These are phyloP conservation scores for Aspergillus saccharolyticus DNA, from an alignment of 495 filamentous ascomycete genomes.

Conservation along the genomic window DNA sequence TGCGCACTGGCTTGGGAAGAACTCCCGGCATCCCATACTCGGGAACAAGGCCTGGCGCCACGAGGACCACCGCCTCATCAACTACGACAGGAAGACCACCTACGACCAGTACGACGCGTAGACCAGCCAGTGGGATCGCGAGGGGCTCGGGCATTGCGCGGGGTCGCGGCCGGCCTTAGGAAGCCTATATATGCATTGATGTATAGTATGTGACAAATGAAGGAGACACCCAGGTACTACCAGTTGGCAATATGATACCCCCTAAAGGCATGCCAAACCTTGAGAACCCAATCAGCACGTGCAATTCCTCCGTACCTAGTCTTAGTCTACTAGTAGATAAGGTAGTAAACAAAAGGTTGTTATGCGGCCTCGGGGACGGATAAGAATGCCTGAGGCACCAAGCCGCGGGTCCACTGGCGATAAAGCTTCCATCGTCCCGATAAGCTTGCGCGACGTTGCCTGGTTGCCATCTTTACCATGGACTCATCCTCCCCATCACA, in stretches of 20 bases:
- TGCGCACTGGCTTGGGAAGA: constrained; percentile 45
- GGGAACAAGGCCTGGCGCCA: constrained; percentile 19
- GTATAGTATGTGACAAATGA: constrained; percentile 3
- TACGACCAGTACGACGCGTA: constrained; percentile 38
- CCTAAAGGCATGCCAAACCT: background rate
- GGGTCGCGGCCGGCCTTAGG: constrained; percentile 29
- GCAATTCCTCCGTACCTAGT: background rate
- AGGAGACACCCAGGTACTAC: constrained; percentile 28
- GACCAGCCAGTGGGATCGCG: constrained; percentile 46
- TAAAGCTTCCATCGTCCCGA: constrained; percentile 18
- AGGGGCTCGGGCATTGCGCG: constrained; percentile 42
- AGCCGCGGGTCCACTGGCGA: constrained; percentile 13
- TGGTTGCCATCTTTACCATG: background rate
- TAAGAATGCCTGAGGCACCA: constrained; percentile 16
- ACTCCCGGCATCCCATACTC: constrained; percentile 35
- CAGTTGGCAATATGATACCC: constrained; percentile 15
- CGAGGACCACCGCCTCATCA: constrained; percentile 23
- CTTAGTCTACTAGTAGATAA: too few species aligned
- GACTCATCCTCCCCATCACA: background rate
- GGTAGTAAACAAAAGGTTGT: background rate
- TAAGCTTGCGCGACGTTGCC: constrained; percentile 3
- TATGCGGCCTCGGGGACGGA: background rate
- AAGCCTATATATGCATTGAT: background rate
- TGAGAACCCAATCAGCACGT: background rate
- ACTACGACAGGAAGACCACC: constrained; percentile 18